Percentiles rank a stretch among this genome's conserved stretches.
Conservation (phyloP, 768 basidiomycete genomes). For the Floccularia luteovirens region DNA sequence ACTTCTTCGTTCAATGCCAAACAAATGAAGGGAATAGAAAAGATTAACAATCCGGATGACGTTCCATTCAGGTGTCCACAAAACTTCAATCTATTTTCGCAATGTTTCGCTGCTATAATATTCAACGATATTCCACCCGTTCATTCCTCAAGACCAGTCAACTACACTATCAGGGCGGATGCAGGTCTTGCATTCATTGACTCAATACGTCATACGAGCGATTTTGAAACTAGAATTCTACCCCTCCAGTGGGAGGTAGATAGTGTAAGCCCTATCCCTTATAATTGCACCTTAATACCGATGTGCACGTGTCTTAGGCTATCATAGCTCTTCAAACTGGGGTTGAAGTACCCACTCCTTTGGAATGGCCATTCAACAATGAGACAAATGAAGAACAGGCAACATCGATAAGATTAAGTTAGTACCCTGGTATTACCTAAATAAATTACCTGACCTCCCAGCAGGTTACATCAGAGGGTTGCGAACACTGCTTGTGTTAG, state of each 20-base stretch:
- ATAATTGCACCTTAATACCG: background rate
- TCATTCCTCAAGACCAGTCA: slow-evolving; percentile 28
- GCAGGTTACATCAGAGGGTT: slow-evolving; percentile 59
- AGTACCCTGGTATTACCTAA: slow-evolving; percentile 11
- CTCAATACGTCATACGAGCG: slow-evolving; percentile 56
- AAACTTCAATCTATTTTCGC: slow-evolving; percentile 64
- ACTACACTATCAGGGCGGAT: slow-evolving; percentile 69
- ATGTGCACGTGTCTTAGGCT: slow-evolving; percentile 32
- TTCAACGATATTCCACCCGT: slow-evolving; percentile 51
- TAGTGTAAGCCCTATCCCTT: slow-evolving; percentile 29
- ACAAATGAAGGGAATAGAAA: slow-evolving; percentile 42
- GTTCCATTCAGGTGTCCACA: slow-evolving; percentile 58
- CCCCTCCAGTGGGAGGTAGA: slow-evolving; percentile 78
- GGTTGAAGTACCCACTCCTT: slow-evolving; percentile 42
- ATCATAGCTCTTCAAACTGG: slow-evolving; percentile 67
- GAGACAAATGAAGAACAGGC: slow-evolving; percentile 60
- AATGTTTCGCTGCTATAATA: slow-evolving; percentile 61
- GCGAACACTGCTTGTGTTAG: slow-evolving; percentile 54
- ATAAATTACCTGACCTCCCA: slow-evolving; percentile 5
- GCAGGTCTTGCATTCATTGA: slow-evolving; percentile 57
- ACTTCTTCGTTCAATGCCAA: slow-evolving; percentile 39
- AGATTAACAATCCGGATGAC: slow-evolving; percentile 36
- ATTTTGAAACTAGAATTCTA: slow-evolving; percentile 59
- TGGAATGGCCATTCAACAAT: slow-evolving; percentile 67
- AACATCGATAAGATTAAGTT: slow-evolving; percentile 48